Percentiles rank a stretch among this genome's conserved stretches.
phyloP scores from a whole-genome alignment of 257 asterid species.

The Galeopsis tetrahit region DNA sequence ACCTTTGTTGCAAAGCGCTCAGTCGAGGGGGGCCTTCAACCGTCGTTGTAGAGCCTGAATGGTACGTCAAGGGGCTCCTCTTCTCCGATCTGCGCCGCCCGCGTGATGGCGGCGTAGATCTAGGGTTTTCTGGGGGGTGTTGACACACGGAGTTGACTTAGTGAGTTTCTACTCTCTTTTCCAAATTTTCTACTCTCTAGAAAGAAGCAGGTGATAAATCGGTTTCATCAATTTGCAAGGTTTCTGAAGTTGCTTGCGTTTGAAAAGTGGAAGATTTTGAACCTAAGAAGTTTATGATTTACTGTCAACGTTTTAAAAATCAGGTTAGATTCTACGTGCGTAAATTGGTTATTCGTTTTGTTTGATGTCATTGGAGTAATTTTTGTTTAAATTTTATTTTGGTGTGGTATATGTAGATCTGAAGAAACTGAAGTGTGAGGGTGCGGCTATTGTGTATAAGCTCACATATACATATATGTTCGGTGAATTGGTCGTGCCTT shows the following conservation, averaged over 20 bases:
- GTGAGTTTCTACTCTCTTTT: too few relatives aligned
- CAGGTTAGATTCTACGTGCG: conserved; percentile 34
- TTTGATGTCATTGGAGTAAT: conserved; percentile 19
- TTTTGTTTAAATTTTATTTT: conserved; percentile 23
- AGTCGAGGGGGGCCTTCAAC: too few relatives aligned
- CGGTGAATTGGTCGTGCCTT: conserved; percentile 39
- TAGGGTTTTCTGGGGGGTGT: too few relatives aligned
- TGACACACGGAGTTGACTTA: too few relatives aligned
- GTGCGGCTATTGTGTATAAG: conserved; percentile 38
- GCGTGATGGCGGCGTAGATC: too few relatives aligned
- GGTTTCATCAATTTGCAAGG: conserved; percentile 11
- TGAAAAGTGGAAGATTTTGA: conserved; percentile 2
- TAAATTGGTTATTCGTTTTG: background rate
- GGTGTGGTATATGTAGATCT: conserved; percentile 65
- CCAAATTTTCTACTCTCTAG: too few relatives aligned
- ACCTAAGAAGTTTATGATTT: conserved; percentile 11
- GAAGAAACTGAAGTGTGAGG: conserved; percentile 59
- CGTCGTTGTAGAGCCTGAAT: too few relatives aligned
- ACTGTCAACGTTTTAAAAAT: too few relatives aligned
- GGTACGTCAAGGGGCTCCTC: too few relatives aligned
- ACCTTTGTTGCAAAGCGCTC: too few relatives aligned
- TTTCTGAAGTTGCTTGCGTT: background rate
- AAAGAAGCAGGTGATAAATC: background rate
- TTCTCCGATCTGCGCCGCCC: too few relatives aligned
- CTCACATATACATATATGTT: conserved; percentile 50